These are phyloP conservation scores for Termitomyces sp. DNA, from an alignment of 768 basidiomycete genomes.

Conservation along the genomic window DNA sequence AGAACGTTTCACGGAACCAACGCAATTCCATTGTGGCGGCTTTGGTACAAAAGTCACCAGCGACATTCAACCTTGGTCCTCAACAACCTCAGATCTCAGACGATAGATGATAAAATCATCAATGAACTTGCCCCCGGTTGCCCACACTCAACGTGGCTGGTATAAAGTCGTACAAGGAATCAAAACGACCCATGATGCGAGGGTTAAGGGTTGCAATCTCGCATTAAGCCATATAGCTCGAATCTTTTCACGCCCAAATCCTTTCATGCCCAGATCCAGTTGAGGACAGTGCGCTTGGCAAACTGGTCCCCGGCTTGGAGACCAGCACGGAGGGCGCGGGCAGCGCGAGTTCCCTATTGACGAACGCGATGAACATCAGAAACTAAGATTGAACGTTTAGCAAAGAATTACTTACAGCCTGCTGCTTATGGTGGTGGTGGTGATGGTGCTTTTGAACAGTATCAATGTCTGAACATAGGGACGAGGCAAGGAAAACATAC, in stretches of 20 bases:
- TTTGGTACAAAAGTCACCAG: background rate
- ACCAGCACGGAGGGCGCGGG: slow-evolving; percentile 33
- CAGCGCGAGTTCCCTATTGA: slow-evolving; percentile 40
- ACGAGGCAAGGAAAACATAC: background rate
- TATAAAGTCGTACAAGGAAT: background rate
- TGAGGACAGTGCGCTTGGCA: slow-evolving; percentile 24
- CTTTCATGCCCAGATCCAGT: slow-evolving; percentile 32
- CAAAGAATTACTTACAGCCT: slow-evolving; percentile 10
- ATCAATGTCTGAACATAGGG: slow-evolving; percentile 1
- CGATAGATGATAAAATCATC: background rate
- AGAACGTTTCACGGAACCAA: no score
- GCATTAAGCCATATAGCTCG: background rate
- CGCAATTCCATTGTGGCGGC: background rate
- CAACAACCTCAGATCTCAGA: background rate
- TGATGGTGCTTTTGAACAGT: background rate
- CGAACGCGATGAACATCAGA: slow-evolving; percentile 2
- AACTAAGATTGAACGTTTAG: background rate
- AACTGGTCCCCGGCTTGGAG: slow-evolving; percentile 19
- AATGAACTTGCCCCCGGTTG: background rate
- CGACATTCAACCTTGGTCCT: background rate
- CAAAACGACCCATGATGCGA: slow-evolving; percentile 4
- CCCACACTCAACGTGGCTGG: slow-evolving; percentile 9
- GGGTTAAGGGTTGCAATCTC: background rate
- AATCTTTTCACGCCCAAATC: slow-evolving; percentile 23
- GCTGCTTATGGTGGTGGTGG: background rate